phyloP scores from a whole-genome alignment of 495 filamentous ascomycete species.

The Aspergillus baeticus region DNA sequence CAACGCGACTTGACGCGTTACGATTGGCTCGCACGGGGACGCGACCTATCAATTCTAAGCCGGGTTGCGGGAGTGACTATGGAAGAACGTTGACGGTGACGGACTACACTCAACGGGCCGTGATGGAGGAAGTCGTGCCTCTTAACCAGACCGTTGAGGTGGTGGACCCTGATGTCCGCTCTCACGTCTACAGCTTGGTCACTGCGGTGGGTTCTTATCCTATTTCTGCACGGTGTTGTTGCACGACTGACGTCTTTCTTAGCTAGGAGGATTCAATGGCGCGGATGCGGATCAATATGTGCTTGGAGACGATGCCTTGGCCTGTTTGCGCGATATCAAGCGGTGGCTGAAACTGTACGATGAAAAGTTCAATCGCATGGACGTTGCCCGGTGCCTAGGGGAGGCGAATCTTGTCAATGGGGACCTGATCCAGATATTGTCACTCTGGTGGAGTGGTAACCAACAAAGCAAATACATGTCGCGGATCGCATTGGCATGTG shows the following conservation, averaged over 20 bases:
- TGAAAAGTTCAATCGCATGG: slow-evolving; percentile 88
- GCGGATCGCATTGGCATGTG: slow-evolving; percentile 78
- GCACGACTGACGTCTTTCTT: slow-evolving; percentile 22
- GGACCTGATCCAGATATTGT: slow-evolving; percentile 87
- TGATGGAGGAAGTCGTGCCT: slow-evolving; percentile 41
- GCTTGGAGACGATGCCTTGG: slow-evolving; percentile 85
- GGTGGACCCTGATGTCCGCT: slow-evolving; percentile 85
- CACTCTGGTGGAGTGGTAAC: slow-evolving; percentile 65
- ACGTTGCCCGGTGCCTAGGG: slow-evolving; percentile 89
- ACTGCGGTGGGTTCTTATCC: slow-evolving; percentile 71
- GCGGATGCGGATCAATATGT: slow-evolving; percentile 81
- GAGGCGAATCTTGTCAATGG: slow-evolving; percentile 90
- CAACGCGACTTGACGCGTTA: slow-evolving; percentile 38
- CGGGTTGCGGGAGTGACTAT: neutral
- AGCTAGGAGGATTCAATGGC: slow-evolving; percentile 85
- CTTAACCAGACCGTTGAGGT: slow-evolving; percentile 45
- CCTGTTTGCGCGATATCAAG: slow-evolving; percentile 87
- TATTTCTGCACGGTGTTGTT: neutral
- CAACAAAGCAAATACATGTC: slow-evolving; percentile 71
- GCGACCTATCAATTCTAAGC: slow-evolving; percentile 1
- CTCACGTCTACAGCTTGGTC: slow-evolving; percentile 87
- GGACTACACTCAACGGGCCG: slow-evolving; percentile 16
- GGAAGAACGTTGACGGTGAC: neutral
- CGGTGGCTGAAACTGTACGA: slow-evolving; percentile 95
- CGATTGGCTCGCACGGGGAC: slow-evolving; percentile 15